These are phyloP conservation scores for Magnolia changhungtana DNA, from an alignment of 164 flowering plant species.

Conservation along the genomic window DNA sequence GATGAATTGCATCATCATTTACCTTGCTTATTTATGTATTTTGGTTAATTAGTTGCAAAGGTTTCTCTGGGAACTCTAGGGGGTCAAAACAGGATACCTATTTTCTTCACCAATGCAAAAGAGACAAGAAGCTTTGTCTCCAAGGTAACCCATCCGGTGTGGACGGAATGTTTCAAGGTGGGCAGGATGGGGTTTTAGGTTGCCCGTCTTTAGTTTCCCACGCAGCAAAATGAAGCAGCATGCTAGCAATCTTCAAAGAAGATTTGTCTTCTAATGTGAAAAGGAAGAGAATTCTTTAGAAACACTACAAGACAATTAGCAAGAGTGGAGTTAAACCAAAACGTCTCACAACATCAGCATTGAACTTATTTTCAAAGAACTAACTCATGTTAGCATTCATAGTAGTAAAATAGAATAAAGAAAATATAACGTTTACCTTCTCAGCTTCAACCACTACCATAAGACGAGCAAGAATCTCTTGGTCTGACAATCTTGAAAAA, in stretches of 20 bases:
- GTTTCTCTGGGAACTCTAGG: no score
- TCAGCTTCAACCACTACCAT: slow-evolving; percentile 85
- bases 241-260: neutral
- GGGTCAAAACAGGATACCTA: neutral
- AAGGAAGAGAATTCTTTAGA: neutral
- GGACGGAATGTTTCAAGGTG: neutral
- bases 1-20: neutral
- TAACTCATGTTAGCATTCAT: no score
- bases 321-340: no score
- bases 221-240: neutral
- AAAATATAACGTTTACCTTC: slow-evolving; percentile 41
- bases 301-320: neutral
- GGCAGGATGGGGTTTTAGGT: no score
- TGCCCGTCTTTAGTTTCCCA: no score
- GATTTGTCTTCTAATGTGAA: neutral
- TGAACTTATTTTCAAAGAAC: neutral
- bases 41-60: no score
- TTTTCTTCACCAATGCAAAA: neutral
- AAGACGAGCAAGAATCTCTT: slow-evolving; percentile 93
- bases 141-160: neutral
- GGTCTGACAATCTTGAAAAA: slow-evolving; percentile 80
- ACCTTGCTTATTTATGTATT: no score
- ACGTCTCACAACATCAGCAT: neutral
- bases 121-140: neutral
- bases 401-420: neutral